Evolutionary conservation across 805 yeast species (phyloP), one percentile per base, ranked within the genome.

Genomic region (Suhomyces prunicola): DNA sequence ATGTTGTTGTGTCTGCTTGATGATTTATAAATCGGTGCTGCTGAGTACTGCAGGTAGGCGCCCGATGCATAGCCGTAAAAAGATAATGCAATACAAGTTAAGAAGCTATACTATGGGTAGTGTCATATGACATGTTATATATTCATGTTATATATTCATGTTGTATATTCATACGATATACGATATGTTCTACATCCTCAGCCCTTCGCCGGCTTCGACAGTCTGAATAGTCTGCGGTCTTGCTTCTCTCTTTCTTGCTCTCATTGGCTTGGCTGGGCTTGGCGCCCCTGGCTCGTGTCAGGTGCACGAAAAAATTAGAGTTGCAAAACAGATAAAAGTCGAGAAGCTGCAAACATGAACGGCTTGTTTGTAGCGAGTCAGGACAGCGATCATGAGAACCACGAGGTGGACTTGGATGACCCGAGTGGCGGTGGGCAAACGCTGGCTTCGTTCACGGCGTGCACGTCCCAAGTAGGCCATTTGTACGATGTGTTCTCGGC

Each of bases 391-490:
- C 8, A n/a, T 6, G 36, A 33, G 17, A n/a, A 10, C 6, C 22
- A 29, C 27, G 45, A 19, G 12, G 12, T 13, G 12, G 15, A n/a
- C 76, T 9, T 39, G 50, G 29, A 26, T 8, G 29, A 26, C 1
- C 4, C 7, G 29, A 26, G 10, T 33, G 35, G n/a, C 4, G 6
- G 35, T 17, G 41, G n/a, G 15, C 35, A 6, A 31, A 31, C 35
- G n/a, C 29, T 26, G 13, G 23, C 54, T 19, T 44, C 60, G 6
- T 74, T 74, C 58, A 60, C 66, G 12, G 77, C 75, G 1, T 64
- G 76, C 22, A 74, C 79, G 1, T 58, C 57, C 10, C 76, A 73
- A 46, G 69, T 76, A 10, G 49, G 64, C 22, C 79, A 75, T 54
- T 59, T 76, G 33, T 68, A 77, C 1, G 77, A 74, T 10, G 66